phyloP scores from a whole-genome alignment of 2,329 filamentous ascomycete species.

The Fusarium neocosmosporiellum region DNA sequence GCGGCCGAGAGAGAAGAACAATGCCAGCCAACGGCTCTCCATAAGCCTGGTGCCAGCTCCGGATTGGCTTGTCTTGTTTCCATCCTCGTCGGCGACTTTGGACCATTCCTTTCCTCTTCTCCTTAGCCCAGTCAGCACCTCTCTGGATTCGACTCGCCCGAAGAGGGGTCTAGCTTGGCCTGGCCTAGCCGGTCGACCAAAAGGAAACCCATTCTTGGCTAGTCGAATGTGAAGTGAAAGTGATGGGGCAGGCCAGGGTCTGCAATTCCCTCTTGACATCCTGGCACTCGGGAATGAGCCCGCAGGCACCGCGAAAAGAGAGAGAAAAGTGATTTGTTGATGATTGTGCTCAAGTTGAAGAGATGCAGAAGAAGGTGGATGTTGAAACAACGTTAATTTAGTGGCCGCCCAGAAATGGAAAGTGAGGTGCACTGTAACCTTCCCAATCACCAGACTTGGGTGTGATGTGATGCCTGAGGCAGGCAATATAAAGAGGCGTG shows the following conservation, averaged over 20 bases:
- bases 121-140: slow-evolving; percentile 23
- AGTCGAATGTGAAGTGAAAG: slow-evolving; percentile 20
- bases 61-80: slow-evolving; percentile 18
- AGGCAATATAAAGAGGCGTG: neutral
- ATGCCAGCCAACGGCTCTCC: slow-evolving; percentile 14
- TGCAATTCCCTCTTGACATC: slow-evolving; percentile 23
- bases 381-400: slow-evolving; percentile 31
- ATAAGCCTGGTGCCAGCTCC: slow-evolving; percentile 11
- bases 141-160: slow-evolving; percentile 37
- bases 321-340: slow-evolving; percentile 30
- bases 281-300: slow-evolving; percentile 13
- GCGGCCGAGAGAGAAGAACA: neutral
- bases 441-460: neutral
- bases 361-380: slow-evolving; percentile 28
- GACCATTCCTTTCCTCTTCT: slow-evolving; percentile 21
- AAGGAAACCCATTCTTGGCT: slow-evolving; percentile 3
- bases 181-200: slow-evolving; percentile 21
- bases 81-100: slow-evolving; percentile 15
- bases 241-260: slow-evolving; percentile 26
- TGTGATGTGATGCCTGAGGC: slow-evolving; percentile 1
- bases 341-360: slow-evolving; percentile 24
- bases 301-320: slow-evolving; percentile 19
- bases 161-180: slow-evolving; percentile 17
- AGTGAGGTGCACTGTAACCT: slow-evolving; percentile 3
- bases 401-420: slow-evolving; percentile 3